A percentile compares a stretch with the other conserved stretches of the same genome.
Evolutionary conservation across 768 basidiomycete species (phyloP).

Genomic region (Trametes punicea): DNA sequence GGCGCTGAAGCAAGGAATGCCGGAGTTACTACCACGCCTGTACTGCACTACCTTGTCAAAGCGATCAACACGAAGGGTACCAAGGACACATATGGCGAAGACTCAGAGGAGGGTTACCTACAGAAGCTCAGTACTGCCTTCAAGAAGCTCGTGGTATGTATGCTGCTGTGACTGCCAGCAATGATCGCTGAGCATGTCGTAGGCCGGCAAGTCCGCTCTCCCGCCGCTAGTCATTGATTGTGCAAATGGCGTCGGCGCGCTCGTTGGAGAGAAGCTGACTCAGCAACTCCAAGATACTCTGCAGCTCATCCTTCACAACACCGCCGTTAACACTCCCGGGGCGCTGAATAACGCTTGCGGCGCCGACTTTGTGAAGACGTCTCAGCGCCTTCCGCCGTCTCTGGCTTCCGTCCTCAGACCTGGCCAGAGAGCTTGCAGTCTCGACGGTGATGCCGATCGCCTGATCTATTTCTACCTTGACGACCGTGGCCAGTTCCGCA

Average conservation of each 20-base stretch:
- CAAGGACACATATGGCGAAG: conserved; percentile 73
- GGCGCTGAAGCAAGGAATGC: conserved; percentile 67
- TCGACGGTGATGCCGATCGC: conserved; percentile 97
- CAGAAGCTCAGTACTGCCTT: conserved; percentile 78
- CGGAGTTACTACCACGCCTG: conserved; percentile 89
- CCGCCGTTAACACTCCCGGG: conserved; percentile 57
- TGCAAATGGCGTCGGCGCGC: conserved; percentile 95
- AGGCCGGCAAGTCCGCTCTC: conserved; percentile 58
- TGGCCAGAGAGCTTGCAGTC: conserved; percentile 83
- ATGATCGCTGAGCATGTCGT: conserved; percentile 1
- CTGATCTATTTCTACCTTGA: conserved; percentile 94
- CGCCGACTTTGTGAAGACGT: conserved; percentile 96
- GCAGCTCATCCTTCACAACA: conserved; percentile 67
- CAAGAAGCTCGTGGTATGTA: conserved; percentile 80
- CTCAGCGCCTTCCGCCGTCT: conserved; percentile 81
- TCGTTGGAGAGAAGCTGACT: conserved; percentile 59
- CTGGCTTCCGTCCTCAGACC: conserved; percentile 58
- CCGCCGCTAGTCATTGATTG: conserved; percentile 84
- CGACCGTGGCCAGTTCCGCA: conserved; percentile 70
- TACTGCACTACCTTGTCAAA: conserved; percentile 92
- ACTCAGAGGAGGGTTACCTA: conserved; percentile 81
- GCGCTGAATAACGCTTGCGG: conserved; percentile 86
- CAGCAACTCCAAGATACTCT: conserved; percentile 59
- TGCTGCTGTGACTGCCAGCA: background rate
- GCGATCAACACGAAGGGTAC: conserved; percentile 85